These are phyloP conservation scores for Neonectria neomacrospora DNA, from an alignment of 2,329 filamentous ascomycete genomes.

Conservation along the genomic window DNA sequence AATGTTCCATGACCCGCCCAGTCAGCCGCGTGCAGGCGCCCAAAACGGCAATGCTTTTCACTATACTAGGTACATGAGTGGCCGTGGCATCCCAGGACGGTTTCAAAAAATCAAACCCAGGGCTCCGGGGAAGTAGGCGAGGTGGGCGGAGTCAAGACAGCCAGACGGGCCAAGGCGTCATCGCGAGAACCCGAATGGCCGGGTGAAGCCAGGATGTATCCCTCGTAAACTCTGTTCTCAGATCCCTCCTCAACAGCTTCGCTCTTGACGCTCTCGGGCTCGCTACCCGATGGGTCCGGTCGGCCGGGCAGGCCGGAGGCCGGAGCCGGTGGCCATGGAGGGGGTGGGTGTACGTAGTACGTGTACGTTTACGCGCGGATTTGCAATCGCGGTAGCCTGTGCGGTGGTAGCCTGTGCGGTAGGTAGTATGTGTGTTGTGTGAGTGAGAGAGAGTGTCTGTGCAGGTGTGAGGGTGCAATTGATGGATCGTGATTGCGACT, in stretches of 20 bases:
- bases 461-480: neutral
- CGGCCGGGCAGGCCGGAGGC: conserved; percentile 35
- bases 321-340: conserved; percentile 35
- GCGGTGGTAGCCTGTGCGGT: conserved; percentile 23
- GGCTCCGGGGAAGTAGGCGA: conserved; percentile 9
- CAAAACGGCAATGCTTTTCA: conserved; percentile 16
- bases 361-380: conserved; percentile 18
- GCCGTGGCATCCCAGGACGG: neutral
- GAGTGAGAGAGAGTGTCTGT: neutral
- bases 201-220: conserved; percentile 12
- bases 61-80: neutral
- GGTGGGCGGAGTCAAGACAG: conserved; percentile 21
- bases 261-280: conserved; percentile 25
- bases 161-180: conserved; percentile 18
- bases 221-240: conserved; percentile 9
- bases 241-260: neutral
- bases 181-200: conserved; percentile 7
- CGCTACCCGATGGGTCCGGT: conserved; percentile 38
- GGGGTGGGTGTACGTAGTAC: no score
- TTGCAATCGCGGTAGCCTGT: conserved; percentile 16
- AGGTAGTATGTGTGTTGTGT: conserved; percentile 9
- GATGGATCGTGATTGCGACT: neutral
- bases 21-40: neutral
- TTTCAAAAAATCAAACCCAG: conserved; percentile 16
- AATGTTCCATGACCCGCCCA: conserved; percentile 34